These are phyloP conservation scores for Sporothrix humicola DNA, from an alignment of 2,329 filamentous ascomycete genomes.

Conservation along the genomic window DNA sequence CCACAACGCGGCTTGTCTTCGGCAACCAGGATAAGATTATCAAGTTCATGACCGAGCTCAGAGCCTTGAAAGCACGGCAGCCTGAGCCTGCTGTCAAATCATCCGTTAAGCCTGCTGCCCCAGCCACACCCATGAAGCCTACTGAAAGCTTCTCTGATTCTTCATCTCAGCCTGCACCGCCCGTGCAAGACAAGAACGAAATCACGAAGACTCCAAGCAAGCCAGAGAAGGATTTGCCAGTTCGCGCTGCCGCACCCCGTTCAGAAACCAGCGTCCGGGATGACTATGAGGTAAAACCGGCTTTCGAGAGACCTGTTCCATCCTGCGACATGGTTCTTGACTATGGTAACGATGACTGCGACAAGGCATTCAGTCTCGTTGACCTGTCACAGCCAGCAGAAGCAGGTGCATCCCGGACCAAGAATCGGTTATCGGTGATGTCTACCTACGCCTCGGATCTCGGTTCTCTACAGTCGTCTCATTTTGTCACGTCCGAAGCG, in stretches of 20 bases:
- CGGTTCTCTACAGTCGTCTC: conserved; percentile 27
- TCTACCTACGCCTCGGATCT: conserved; percentile 37
- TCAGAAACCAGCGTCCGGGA: neutral
- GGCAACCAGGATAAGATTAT: conserved; percentile 32
- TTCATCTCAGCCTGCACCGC: neutral
- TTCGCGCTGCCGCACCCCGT: neutral
- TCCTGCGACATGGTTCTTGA: neutral
- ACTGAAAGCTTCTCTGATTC: neutral
- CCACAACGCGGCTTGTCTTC: conserved; percentile 34
- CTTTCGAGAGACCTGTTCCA: neutral
- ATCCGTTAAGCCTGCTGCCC: no score
- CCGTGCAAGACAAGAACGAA: neutral
- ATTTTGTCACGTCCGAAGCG: neutral
- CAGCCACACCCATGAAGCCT: neutral
- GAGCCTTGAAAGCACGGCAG: conserved; percentile 8
- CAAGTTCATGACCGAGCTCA: conserved; percentile 34
- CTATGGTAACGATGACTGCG: conserved; percentile 1
- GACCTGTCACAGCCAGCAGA: conserved; percentile 33
- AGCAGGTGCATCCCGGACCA: neutral
- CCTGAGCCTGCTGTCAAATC: neutral
- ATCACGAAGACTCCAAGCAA: neutral
- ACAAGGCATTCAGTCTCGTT: conserved; percentile 28
- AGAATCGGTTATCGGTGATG: neutral
- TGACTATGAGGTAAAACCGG: conserved; percentile 3
- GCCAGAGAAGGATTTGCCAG: neutral